A percentile compares a stretch with the other conserved stretches of the same genome.
Conservation (phyloP, 345 rosid genomes). For the Rhodamnia rubescens region DNA sequence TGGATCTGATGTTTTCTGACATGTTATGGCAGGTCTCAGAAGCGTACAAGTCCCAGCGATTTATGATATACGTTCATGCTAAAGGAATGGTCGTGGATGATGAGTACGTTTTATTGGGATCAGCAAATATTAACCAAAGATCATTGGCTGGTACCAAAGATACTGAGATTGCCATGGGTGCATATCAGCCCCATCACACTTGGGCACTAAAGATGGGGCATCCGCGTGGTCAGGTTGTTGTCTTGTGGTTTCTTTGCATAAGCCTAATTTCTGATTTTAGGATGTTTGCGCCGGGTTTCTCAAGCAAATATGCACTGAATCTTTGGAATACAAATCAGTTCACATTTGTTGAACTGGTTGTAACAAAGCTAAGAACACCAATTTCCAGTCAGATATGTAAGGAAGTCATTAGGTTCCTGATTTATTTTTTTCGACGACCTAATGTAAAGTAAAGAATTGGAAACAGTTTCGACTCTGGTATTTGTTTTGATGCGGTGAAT, state of each 20-base stretch:
- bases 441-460: neutral
- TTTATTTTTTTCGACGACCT: no score
- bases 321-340: neutral
- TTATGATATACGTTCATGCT: slow-evolving; percentile 91
- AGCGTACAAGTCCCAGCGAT: slow-evolving; percentile 33
- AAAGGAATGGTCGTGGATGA: slow-evolving; percentile 95
- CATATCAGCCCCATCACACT: slow-evolving; percentile 81
- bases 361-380: neutral
- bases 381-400: neutral
- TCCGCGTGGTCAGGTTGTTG: slow-evolving; percentile 77
- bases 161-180: slow-evolving; percentile 94
- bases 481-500: neutral
- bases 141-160: slow-evolving; percentile 96
- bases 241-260: neutral
- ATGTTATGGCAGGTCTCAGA: slow-evolving; percentile 31
- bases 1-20: neutral
- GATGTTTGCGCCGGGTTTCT: neutral
- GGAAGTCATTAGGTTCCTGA: no score
- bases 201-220: slow-evolving; percentile 43
- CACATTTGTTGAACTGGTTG: neutral
- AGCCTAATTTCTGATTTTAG: neutral
- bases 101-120: slow-evolving; percentile 76
- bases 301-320: neutral
- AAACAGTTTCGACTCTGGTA: neutral
- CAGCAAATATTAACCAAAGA: slow-evolving; percentile 95